These are phyloP conservation scores for Heimioporus sp. DNA, from an alignment of 768 basidiomycete genomes.

Conservation along the genomic window DNA sequence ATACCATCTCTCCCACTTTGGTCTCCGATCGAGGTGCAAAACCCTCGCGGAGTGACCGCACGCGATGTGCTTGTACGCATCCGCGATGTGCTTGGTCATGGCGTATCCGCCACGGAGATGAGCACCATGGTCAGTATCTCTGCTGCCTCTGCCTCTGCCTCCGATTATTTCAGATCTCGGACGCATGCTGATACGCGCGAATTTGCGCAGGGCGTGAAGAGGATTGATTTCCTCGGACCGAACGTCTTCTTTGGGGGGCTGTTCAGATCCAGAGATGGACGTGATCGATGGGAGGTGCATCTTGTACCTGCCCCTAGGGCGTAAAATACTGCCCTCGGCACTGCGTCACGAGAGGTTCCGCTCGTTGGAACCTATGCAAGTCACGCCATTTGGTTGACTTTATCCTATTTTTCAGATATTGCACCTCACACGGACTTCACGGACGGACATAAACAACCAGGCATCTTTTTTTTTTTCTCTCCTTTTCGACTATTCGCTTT, in stretches of 20 bases:
- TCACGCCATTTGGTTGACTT: slow-evolving; percentile 1
- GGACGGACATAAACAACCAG: slow-evolving; percentile 7
- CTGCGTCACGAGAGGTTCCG: slow-evolving; percentile 12
- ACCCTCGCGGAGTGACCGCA: slow-evolving; percentile 25
- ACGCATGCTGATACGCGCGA: slow-evolving; percentile 32
- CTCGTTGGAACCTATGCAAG: slow-evolving; percentile 9
- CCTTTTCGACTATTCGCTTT: background rate
- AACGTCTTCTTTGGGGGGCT: slow-evolving; percentile 32
- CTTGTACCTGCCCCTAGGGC: slow-evolving; percentile 8
- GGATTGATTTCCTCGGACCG: slow-evolving; percentile 38
- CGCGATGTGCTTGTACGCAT: slow-evolving; percentile 28
- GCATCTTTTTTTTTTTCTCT: background rate
- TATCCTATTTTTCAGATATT: slow-evolving; percentile 21
- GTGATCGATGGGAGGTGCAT: slow-evolving; percentile 28
- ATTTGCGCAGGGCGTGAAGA: slow-evolving; percentile 38
- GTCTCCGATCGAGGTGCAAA: slow-evolving; percentile 30
- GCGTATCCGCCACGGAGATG: slow-evolving; percentile 26
- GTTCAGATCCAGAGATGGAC: slow-evolving; percentile 23
- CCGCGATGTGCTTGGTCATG: slow-evolving; percentile 24
- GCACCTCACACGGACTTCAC: slow-evolving; percentile 6
- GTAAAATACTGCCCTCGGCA: too few species aligned
- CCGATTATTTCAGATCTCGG: slow-evolving; percentile 30
- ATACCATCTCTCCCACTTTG: slow-evolving; percentile 25
- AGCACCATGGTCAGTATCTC: slow-evolving; percentile 20
- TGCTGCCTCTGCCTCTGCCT: slow-evolving; percentile 18